Evolutionary conservation across 1,284 basidiomycete genomes (phyloP).

Genomic region (Ustilago trichophora): DNA sequence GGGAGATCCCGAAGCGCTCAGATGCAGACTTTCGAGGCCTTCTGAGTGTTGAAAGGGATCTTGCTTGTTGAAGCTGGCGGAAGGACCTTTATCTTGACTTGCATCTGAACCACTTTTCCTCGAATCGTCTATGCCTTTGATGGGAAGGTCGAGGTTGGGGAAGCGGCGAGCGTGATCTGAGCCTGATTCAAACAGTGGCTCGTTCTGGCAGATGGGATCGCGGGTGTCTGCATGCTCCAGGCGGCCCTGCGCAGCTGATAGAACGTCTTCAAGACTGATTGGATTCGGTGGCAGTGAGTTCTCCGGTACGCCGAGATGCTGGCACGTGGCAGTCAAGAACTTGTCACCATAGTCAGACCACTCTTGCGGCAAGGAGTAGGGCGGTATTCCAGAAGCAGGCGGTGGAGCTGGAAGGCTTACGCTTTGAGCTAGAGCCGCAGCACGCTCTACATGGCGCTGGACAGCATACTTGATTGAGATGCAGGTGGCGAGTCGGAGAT

Average conservation of each 20-base stretch:
- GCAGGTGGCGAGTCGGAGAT: constrained; percentile 51
- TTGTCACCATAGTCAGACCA: constrained; percentile 54
- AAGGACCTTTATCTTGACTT: no score
- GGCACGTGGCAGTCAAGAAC: constrained; percentile 59
- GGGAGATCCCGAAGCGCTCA: constrained; percentile 9
- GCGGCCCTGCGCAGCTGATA: constrained; percentile 36
- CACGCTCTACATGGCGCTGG: constrained; percentile 33
- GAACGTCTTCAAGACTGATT: constrained; percentile 51
- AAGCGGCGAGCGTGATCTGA: constrained; percentile 38
- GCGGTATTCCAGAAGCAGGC: neutral
- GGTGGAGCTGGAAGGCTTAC: neutral
- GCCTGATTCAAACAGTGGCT: constrained; percentile 33
- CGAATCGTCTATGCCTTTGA: constrained; percentile 36
- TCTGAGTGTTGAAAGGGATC: constrained; percentile 2
- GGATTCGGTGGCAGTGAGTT: constrained; percentile 50
- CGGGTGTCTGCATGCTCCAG: constrained; percentile 18
- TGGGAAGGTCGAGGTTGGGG: constrained; percentile 40
- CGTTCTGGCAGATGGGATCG: constrained; percentile 23
- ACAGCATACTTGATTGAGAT: constrained; percentile 58
- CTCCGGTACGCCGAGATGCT: constrained; percentile 55
- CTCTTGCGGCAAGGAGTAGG: constrained; percentile 17
- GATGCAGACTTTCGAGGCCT: constrained; percentile 10
- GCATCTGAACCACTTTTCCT: no score
- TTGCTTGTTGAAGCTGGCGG: no score
- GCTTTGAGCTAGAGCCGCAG: constrained; percentile 12